Evolutionary conservation across 225 moss, liverwort and hornwort species (phyloP), one percentile per base, ranked within the genome.

Genomic region (Pleurozium schreberi): DNA sequence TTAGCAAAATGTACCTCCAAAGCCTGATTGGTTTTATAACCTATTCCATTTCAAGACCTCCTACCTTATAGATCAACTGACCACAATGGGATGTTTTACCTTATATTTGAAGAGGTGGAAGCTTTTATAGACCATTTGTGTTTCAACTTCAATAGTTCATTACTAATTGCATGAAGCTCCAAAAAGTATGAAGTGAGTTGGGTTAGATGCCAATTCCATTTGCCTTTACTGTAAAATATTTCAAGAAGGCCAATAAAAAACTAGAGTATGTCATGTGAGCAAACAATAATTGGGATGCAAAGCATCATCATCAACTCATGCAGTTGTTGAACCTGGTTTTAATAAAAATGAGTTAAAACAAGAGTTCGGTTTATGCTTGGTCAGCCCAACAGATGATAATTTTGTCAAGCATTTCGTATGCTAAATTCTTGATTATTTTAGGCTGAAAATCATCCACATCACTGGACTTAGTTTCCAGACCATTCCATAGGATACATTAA

Each of bases 61-160:
- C n/a, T n/a, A n/a, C n/a, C n/a, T n/a, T n/a, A n/a, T n/a, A n/a
- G n/a, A n/a, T n/a, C n/a, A n/a, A n/a, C n/a, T n/a, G n/a, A n/a
- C n/a, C n/a, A n/a, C n/a, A n/a, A n/a, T n/a, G n/a, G n/a, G n/a
- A n/a, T n/a, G n/a, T n/a, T n/a, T n/a, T n/a, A n/a, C n/a, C n/a
- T n/a, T n/a, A n/a, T 16, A 45, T 74, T 47, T 31, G 11, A 74
- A 8, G 16, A 71, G 0, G n/a, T n/a, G n/a, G n/a, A n/a, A n/a
- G 5, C 20, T 28, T 8, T 34, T 50, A 34, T 21, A 34, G 12
- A 52, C 18, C 2, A 21, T 0, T 57, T 34, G 1, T 0, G 5
- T 52, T 50, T 76, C 9, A 52, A 52, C 22, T 34, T 52, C 5
- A 36, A 52, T 34, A 22, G 14, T 52, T 22, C 9, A 76, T 14